Base-by-base conservation (phyloP, 2,329 filamentous ascomycete species). In the Emericellopsis cladophorae region DNA sequence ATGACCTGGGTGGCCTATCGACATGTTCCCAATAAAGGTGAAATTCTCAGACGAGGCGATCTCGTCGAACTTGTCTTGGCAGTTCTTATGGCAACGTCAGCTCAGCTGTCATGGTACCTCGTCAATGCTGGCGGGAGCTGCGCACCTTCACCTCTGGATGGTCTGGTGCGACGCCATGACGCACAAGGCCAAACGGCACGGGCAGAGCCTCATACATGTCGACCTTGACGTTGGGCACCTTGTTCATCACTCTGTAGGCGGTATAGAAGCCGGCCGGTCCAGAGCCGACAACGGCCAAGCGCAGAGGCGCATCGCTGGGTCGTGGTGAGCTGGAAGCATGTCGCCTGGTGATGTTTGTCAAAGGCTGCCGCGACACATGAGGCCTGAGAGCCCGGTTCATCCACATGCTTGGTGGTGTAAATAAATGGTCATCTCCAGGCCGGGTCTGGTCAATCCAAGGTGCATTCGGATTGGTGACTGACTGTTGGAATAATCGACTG, bases 121-220 rank as follows among this genome's bases (percentile, higher is more conserved):
- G 34, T 35, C 32, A 36, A 36, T 39, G 14, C 18, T 12, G 18
- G 16, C 7, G 18, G 11, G 8, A 22, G 15, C 32, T 23, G 36
- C 62, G 45, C 65, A 92, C 87, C 77, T 98, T 98, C 49, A 98
- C 92, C 65, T 98, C 90, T 1, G 92, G 90, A 62, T 98, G 92
- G 58, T 98, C 92, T 5, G 92, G 92, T n/a, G 92, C 93, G 44
- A 98, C 92, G 8, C 92, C 92, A 55, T 92, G 95, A 42, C 92
- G 74, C 39, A 94, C 89, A 42, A 98, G 72, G 1, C 92, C 92
- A 56, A 86, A 98, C 0, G 92, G 92, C 4, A 94, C 88, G 0
- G 92, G 92, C 32, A 96, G 65, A 23, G 86, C 79, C 62, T 98
- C 92, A 56, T 94, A 98, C 90, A 98, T 96, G 61, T 96, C 90